These are phyloP conservation scores for Xylaria sp. DNA, from an alignment of 2,329 filamentous ascomycete genomes.

Conservation along the genomic window DNA sequence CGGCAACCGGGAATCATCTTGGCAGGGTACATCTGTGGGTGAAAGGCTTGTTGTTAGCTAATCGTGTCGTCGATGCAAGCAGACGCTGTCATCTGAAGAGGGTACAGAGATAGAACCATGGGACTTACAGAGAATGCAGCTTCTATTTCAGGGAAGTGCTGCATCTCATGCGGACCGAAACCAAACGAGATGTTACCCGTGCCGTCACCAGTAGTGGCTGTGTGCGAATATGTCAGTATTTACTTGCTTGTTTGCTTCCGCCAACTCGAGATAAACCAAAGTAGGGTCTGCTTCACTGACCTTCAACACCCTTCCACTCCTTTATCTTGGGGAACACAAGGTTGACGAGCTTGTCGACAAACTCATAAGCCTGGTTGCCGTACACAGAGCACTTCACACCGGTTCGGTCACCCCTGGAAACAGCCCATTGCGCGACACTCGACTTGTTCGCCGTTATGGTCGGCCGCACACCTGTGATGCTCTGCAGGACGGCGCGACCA, in stretches of 20 bases:
- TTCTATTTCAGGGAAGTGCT: conserved; percentile 88
- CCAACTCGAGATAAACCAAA: not conserved
- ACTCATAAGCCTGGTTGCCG: conserved; percentile 81
- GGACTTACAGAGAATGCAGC: conserved; percentile 83
- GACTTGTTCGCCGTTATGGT: conserved; percentile 63
- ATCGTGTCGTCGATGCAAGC: not conserved
- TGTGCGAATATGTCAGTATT: conserved; percentile 8
- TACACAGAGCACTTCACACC: conserved; percentile 72
- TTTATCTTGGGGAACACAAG: conserved; percentile 92
- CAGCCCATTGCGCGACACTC: conserved; percentile 69
- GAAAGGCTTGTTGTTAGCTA: conserved; percentile 2
- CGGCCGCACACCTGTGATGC: conserved; percentile 74
- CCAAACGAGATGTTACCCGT: conserved; percentile 85
- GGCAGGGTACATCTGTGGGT: conserved; percentile 50
- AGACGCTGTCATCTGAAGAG: not conserved
- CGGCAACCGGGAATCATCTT: conserved; percentile 80
- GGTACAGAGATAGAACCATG: not conserved
- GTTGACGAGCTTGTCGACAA: conserved; percentile 83
- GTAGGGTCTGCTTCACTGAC: conserved; percentile 25
- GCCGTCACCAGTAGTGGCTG: conserved; percentile 68
- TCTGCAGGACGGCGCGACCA: conserved; percentile 76
- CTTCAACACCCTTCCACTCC: conserved; percentile 73
- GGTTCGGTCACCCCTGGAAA: conserved; percentile 65
- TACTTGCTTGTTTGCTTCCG: not conserved
- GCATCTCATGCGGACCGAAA: conserved; percentile 67